These are phyloP conservation scores for Pseudisothecium myosuroides DNA, from an alignment of 225 moss, liverwort and hornwort genomes.

Conservation along the genomic window DNA sequence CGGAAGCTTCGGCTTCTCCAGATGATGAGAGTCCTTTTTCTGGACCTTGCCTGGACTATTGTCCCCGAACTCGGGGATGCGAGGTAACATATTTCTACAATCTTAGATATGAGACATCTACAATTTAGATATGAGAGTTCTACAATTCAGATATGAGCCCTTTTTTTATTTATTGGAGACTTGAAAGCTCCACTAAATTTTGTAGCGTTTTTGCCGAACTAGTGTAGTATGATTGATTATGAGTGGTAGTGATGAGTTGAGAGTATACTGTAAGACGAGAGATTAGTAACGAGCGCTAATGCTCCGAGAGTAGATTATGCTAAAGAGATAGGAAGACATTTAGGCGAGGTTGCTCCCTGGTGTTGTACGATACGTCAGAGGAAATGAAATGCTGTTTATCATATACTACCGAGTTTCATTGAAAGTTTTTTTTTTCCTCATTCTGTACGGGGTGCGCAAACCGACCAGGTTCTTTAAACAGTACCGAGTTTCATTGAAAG, in stretches of 20 bases:
- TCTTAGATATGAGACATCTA: not conserved
- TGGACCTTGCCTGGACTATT: not conserved
- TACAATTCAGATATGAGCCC: not conserved
- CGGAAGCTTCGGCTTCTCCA: not conserved
- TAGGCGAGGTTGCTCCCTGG: not conserved
- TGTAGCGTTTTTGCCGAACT: not conserved
- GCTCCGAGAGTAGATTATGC: not conserved
- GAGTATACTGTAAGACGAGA: not conserved
- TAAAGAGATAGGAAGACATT: not conserved
- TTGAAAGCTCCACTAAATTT: not conserved
- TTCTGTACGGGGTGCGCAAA: not conserved
- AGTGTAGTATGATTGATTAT: not conserved
- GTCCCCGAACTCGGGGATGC: conserved; percentile 11
- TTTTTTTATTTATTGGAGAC: not conserved
- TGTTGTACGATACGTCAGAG: conserved; percentile 15
- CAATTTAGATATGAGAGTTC: not conserved
- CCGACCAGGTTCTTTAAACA: not conserved
- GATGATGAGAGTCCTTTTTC: not conserved
- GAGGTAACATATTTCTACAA: conserved; percentile 5
- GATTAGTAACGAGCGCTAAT: not conserved
- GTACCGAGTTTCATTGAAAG: not conserved
- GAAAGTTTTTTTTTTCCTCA: not conserved
- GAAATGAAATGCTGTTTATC: not conserved
- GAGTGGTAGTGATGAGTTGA: not conserved
- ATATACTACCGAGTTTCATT: not conserved